Evolutionary conservation across 192 early-diverging fungal genomes (phyloP).

Genomic region (Mortierella antarctica): DNA sequence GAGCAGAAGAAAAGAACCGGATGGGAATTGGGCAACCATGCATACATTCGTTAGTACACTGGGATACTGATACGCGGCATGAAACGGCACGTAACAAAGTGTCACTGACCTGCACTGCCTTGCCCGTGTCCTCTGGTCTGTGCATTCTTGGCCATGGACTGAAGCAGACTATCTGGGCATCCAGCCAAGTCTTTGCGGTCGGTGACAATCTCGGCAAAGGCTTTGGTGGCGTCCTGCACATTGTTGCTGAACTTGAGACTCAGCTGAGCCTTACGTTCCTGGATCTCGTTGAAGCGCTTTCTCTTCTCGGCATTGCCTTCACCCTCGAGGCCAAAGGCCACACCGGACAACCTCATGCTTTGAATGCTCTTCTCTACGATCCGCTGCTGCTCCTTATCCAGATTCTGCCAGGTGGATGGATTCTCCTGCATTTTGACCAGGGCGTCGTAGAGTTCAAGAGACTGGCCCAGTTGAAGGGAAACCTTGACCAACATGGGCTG

Average conservation of each 20-base stretch:
- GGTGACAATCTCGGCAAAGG: conserved; percentile 56
- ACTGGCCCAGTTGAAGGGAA: conserved; percentile 65
- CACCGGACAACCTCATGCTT: conserved; percentile 61
- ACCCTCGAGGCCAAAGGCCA: conserved; percentile 46
- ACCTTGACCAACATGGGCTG: conserved; percentile 64
- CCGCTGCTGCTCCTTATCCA: conserved; percentile 62
- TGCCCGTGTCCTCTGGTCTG: conserved; percentile 44
- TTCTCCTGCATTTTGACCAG: conserved; percentile 54
- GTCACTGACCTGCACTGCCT: conserved; percentile 31
- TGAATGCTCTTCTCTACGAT: conserved; percentile 60
- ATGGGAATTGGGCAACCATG: neutral
- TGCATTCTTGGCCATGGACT: conserved; percentile 57
- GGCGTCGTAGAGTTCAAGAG: conserved; percentile 63
- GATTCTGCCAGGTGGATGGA: conserved; percentile 27
- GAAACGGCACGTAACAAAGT: no score
- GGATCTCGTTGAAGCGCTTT: conserved; percentile 63
- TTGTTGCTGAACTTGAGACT: conserved; percentile 63
- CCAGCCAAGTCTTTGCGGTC: conserved; percentile 57
- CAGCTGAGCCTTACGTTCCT: conserved; percentile 60
- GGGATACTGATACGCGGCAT: no score
- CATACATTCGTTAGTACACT: neutral
- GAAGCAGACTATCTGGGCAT: conserved; percentile 56
- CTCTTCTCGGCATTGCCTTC: conserved; percentile 61
- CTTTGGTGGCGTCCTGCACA: conserved; percentile 66
- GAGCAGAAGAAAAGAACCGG: neutral